These are phyloP conservation scores for Xylaria sp. DNA, from an alignment of 2,329 filamentous ascomycete genomes.

Conservation along the genomic window DNA sequence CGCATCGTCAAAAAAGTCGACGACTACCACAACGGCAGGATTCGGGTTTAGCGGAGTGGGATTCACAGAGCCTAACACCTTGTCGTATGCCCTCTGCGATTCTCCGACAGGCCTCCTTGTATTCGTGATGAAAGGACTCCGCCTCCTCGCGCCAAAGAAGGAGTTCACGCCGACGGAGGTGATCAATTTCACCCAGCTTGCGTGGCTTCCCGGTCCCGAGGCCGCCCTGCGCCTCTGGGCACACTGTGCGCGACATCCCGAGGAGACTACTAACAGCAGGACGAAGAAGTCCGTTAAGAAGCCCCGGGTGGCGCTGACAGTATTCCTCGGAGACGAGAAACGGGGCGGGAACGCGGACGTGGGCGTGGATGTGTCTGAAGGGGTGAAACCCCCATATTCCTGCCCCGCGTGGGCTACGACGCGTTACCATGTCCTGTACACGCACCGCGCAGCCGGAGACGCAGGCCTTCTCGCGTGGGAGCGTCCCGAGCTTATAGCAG, in stretches of 20 bases:
- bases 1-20: constrained; percentile 33
- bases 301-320: constrained; percentile 58
- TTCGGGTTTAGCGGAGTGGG: constrained; percentile 47
- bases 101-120: constrained; percentile 68
- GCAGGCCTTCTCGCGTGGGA: constrained; percentile 61
- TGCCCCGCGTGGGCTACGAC: constrained; percentile 61
- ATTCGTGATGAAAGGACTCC: constrained; percentile 61
- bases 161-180: constrained; percentile 62
- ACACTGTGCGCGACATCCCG: constrained; percentile 52
- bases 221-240: constrained; percentile 67
- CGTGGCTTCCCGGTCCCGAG: constrained; percentile 75
- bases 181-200: constrained; percentile 68
- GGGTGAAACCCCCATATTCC: constrained; percentile 48
- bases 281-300: constrained; percentile 41
- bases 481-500: constrained; percentile 56
- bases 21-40: constrained; percentile 35
- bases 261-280: constrained; percentile 38
- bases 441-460: constrained; percentile 52
- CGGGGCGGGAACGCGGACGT: constrained; percentile 28
- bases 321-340: constrained; percentile 55
- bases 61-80: constrained; percentile 61
- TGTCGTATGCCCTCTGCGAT: constrained; percentile 70
- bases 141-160: constrained; percentile 52
- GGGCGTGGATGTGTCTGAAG: constrained; percentile 1
- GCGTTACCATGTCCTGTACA: constrained; percentile 56